phyloP scores from a whole-genome alignment of 73 alveolate species.

The Uronychia binucleata region DNA sequence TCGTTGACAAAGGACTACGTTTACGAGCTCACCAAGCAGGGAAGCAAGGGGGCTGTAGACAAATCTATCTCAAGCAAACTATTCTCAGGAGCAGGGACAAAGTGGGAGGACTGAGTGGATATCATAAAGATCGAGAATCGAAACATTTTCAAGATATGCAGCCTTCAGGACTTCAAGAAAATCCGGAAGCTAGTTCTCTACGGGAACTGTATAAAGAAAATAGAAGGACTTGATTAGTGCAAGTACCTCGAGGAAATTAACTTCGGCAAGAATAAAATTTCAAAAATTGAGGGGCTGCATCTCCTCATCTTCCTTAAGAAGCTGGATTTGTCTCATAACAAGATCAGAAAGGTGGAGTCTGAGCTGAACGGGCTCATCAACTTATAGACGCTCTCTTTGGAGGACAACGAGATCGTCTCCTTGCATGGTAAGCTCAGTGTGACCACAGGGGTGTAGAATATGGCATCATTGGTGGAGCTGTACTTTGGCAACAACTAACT shows the following conservation, averaged over 20 bases:
- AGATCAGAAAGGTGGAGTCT: conserved; percentile 81
- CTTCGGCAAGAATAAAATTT: conserved; percentile 88
- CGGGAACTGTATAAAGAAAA: conserved; percentile 84
- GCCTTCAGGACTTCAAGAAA: conserved; percentile 51
- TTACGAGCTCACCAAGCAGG: neutral
- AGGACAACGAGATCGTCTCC: conserved; percentile 87
- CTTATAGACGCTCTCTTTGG: conserved; percentile 88
- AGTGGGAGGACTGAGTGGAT: conserved; percentile 55
- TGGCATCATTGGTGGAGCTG: conserved; percentile 87
- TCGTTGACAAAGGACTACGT: neutral
- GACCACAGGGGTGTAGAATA: conserved; percentile 84
- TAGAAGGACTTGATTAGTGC: conserved; percentile 84
- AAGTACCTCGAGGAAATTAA: conserved; percentile 87
- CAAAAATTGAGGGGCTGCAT: conserved; percentile 76
- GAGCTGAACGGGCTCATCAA: conserved; percentile 72
- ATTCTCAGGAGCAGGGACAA: neutral
- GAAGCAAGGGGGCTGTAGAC: neutral
- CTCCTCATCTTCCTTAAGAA: conserved; percentile 69
- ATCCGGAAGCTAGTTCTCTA: conserved; percentile 73
- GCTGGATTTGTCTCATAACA: conserved; percentile 86
- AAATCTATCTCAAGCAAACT: neutral
- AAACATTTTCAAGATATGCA: conserved; percentile 45
- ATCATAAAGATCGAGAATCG: conserved; percentile 39
- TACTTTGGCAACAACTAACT: conserved; percentile 93
- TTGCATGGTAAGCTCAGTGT: conserved; percentile 78